These are phyloP conservation scores for Pseudogymnoascus sp. DNA, from an alignment of 2,329 filamentous ascomycete species.

Conservation along the genomic window DNA sequence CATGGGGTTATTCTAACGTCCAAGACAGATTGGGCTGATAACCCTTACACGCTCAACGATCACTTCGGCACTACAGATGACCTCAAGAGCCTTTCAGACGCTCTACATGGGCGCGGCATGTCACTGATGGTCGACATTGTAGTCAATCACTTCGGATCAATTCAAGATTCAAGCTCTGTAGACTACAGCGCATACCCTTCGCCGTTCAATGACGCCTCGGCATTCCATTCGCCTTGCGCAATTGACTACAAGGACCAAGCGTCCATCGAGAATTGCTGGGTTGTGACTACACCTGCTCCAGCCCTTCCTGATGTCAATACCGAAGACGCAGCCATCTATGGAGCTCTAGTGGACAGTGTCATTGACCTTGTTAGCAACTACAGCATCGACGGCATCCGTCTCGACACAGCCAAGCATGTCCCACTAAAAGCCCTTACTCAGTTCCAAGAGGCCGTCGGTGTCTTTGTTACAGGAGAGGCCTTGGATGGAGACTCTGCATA, in stretches of 20 bases:
- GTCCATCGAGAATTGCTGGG: slow-evolving; percentile 34
- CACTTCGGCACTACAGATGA: slow-evolving; percentile 38
- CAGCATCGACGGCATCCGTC: slow-evolving; percentile 37
- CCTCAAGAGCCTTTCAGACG: slow-evolving; percentile 34
- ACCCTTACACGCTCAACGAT: slow-evolving; percentile 36
- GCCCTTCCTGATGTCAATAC: slow-evolving; percentile 34
- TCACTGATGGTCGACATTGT: slow-evolving; percentile 41
- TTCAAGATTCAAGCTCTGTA: slow-evolving; percentile 17
- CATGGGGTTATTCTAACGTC: neutral
- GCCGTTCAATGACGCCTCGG: slow-evolving; percentile 23
- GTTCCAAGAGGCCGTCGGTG: slow-evolving; percentile 43
- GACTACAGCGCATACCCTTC: slow-evolving; percentile 24
- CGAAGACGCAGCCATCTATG: slow-evolving; percentile 30
- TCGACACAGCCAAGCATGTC: slow-evolving; percentile 40
- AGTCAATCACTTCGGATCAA: slow-evolving; percentile 31
- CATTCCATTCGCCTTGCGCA: slow-evolving; percentile 9
- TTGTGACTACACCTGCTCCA: slow-evolving; percentile 33
- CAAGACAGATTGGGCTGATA: slow-evolving; percentile 29
- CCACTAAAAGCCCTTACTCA: slow-evolving; percentile 43
- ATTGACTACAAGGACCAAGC: slow-evolving; percentile 26
- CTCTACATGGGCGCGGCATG: slow-evolving; percentile 36
- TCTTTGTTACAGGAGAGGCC: slow-evolving; percentile 53
- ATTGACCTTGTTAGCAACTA: slow-evolving; percentile 33
- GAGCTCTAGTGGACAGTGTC: slow-evolving; percentile 33
- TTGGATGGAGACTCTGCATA: slow-evolving; percentile 38